A percentile compares a stretch with the other conserved stretches of the same genome.
phyloP scores from a whole-genome alignment of 177 flowering plant species.

The Vitis hybrid region DNA sequence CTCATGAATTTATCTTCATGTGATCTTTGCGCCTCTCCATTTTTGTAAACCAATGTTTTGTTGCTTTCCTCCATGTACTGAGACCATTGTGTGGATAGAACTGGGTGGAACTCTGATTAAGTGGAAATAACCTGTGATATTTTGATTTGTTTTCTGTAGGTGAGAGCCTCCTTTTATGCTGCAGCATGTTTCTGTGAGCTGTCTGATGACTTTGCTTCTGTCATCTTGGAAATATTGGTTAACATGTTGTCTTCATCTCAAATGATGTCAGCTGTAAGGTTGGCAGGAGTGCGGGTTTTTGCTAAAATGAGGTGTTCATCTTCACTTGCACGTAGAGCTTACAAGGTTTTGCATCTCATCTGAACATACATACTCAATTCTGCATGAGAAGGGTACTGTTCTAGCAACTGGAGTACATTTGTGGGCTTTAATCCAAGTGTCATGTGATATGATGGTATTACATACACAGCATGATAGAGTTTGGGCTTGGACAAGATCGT shows the following conservation, averaged over 20 bases:
- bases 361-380: not conserved
- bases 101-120: not conserved
- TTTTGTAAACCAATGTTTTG: not conserved
- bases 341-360: slow-evolving; percentile 55
- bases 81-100: not conserved
- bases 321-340: slow-evolving; percentile 53
- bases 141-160: slow-evolving; percentile 42
- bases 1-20: too few relatives aligned
- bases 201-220: slow-evolving; percentile 70
- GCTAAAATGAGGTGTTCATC: slow-evolving; percentile 55
- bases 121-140: not conserved
- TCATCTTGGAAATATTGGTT: slow-evolving; percentile 57
- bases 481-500: too few relatives aligned
- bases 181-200: slow-evolving; percentile 78
- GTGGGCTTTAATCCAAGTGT: too few relatives aligned
- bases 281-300: slow-evolving; percentile 51
- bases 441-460: too few relatives aligned
- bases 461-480: too few relatives aligned
- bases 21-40: not conserved
- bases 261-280: slow-evolving; percentile 31
- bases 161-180: slow-evolving; percentile 83
- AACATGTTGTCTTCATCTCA: slow-evolving; percentile 43
- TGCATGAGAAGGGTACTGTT: not conserved
- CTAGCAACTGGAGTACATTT: not conserved
- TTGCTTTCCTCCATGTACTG: not conserved